Evolutionary conservation across 768 basidiomycete genomes (phyloP).

Genomic region (Coprinopsis sp.): DNA sequence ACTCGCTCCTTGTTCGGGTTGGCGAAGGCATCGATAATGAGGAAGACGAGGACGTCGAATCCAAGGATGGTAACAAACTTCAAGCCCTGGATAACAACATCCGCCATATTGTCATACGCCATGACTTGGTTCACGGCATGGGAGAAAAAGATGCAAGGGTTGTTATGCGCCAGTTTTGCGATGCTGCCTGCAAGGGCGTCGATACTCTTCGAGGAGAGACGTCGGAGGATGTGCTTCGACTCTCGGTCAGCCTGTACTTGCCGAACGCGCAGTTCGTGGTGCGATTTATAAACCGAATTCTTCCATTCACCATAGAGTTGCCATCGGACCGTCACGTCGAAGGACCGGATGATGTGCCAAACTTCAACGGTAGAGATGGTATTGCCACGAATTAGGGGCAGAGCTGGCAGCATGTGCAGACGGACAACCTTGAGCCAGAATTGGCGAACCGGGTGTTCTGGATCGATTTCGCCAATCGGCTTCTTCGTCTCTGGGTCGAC

Average conservation of each 20-base stretch:
- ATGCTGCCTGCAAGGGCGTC: constrained; percentile 83
- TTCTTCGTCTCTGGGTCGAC: constrained; percentile 61
- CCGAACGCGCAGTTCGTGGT: constrained; percentile 77
- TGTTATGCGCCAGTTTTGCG: constrained; percentile 90
- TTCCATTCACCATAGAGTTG: constrained; percentile 96
- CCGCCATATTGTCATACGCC: constrained; percentile 92
- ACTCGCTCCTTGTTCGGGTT: constrained; percentile 77
- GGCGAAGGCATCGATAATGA: constrained; percentile 82
- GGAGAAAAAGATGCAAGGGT: constrained; percentile 87
- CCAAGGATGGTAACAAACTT: constrained; percentile 89
- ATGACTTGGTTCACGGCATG: constrained; percentile 91
- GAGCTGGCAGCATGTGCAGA: constrained; percentile 76
- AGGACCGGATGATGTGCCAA: constrained; percentile 84
- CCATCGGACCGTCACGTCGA: constrained; percentile 80
- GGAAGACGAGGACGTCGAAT: constrained; percentile 87
- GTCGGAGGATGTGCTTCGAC: constrained; percentile 82
- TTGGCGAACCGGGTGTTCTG: constrained; percentile 54
- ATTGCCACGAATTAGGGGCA: constrained; percentile 81
- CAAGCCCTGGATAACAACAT: constrained; percentile 84
- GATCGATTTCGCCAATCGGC: constrained; percentile 48
- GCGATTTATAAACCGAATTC: constrained; percentile 59
- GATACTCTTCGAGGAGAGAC: constrained; percentile 79
- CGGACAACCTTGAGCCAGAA: constrained; percentile 86
- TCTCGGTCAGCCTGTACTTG: constrained; percentile 82
- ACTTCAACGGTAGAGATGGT: constrained; percentile 88